Percentiles rank a stretch among this genome's conserved stretches.
Conservation (phyloP, 805 yeast genomes). For the Candida ponderosae region DNA sequence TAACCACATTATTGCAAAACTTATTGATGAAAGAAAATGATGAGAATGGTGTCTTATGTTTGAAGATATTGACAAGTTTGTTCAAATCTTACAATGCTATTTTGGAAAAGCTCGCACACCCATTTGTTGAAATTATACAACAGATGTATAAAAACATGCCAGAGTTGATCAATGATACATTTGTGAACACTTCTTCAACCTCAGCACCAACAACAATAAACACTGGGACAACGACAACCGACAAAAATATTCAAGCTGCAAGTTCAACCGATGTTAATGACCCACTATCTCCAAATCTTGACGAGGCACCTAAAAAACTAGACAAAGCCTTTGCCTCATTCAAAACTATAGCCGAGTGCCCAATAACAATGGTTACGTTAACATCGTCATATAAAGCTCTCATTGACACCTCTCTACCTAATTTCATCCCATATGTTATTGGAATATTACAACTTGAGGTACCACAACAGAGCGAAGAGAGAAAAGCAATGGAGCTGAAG, state of each 20-base stretch:
- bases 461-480: conserved; percentile 66
- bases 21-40: conserved; percentile 78
- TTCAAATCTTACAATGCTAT: conserved; percentile 76
- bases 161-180: conserved; percentile 61
- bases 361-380: conserved; percentile 90
- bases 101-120: conserved; percentile 63
- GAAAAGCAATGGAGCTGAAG: conserved; percentile 44
- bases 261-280: conserved; percentile 10
- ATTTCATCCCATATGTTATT: conserved; percentile 76
- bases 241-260: conserved; percentile 24
- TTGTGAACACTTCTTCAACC: conserved; percentile 28
- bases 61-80: conserved; percentile 78
- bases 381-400: conserved; percentile 80
- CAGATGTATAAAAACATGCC: conserved; percentile 77
- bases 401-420: conserved; percentile 62
- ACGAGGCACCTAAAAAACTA: conserved; percentile 41
- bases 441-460: conserved; percentile 71
- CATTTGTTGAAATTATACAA: conserved; percentile 69
- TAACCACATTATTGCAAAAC: conserved; percentile 51
- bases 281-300: conserved; percentile 29
- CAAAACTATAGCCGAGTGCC: conserved; percentile 92
- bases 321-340: conserved; percentile 72
- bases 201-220: conserved; percentile 15
- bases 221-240: conserved; percentile 17
- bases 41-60: conserved; percentile 87